A percentile compares a stretch with the other conserved stretches of the same genome.
Evolutionary conservation across 139 green algal species (phyloP).

Genomic region (Volvox africanus): DNA sequence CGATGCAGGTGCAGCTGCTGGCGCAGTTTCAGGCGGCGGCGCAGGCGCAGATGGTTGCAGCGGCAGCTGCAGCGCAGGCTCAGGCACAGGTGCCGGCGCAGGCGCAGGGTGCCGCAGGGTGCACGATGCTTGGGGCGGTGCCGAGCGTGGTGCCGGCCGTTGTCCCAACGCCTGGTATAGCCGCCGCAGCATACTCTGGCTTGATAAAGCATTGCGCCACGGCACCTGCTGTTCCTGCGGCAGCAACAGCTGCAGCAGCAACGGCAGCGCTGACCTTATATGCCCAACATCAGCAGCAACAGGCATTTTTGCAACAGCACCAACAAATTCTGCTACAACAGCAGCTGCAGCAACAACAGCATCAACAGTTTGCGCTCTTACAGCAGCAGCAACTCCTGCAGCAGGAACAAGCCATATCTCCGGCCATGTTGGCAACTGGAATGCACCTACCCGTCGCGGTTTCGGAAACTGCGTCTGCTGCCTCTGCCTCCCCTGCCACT

Average conservation of each 20-base stretch:
- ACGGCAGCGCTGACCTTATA: not conserved
- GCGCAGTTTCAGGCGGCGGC: not conserved
- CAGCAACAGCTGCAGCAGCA: not conserved
- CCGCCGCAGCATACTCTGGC: not conserved
- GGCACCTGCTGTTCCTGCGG: not conserved
- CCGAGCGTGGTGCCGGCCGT: not conserved
- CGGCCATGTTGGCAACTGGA: too few species aligned
- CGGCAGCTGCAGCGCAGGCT: not conserved
- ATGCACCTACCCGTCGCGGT: not conserved
- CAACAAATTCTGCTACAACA: conserved; percentile 50
- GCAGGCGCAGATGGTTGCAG: conserved; percentile 3
- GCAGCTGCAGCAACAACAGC: not conserved
- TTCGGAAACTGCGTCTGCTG: not conserved
- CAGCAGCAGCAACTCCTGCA: conserved; percentile 47
- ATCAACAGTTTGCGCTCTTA: not conserved
- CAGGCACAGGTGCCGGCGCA: too few species aligned
- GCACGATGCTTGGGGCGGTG: not conserved
- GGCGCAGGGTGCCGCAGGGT: not conserved
- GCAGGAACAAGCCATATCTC: not conserved
- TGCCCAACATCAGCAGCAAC: conserved; percentile 10
- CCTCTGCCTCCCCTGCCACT: conserved; percentile 1
- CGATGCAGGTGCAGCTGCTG: not conserved
- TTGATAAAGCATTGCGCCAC: not conserved
- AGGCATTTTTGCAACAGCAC: not conserved
- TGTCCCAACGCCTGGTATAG: not conserved